A percentile compares a stretch with the other conserved stretches of the same genome.
These are phyloP conservation scores for Aureobasidium sp. DNA, from an alignment of 2,329 filamentous ascomycete species.

Conservation along the genomic window DNA sequence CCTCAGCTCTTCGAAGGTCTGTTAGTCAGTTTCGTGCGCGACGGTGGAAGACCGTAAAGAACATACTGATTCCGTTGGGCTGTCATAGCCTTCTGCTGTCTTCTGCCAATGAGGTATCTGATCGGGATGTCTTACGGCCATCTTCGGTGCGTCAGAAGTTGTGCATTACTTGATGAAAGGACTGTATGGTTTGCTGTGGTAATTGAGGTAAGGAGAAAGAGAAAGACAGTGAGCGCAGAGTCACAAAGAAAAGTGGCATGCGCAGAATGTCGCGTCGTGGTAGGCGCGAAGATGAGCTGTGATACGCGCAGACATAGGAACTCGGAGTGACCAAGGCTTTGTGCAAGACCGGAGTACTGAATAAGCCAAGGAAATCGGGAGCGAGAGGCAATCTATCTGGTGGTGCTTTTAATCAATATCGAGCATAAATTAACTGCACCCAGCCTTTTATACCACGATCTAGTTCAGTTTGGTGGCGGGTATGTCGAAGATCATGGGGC, in stretches of 20 bases:
- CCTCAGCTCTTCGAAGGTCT: neutral
- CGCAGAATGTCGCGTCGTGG: neutral
- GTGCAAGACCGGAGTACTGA: neutral
- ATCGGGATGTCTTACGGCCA: neutral
- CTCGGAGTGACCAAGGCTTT: neutral
- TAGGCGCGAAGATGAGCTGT: neutral
- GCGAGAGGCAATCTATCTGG: neutral
- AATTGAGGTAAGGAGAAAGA: neutral
- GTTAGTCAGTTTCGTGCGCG: neutral
- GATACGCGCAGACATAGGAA: neutral
- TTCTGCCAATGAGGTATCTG: neutral
- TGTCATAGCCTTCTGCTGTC: neutral
- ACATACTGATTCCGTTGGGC: neutral
- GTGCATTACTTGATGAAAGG: neutral
- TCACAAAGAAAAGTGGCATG: neutral
- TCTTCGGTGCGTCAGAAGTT: too few species aligned
- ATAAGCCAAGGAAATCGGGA: neutral
- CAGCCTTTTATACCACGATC: too few species aligned
- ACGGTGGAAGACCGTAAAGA: neutral
- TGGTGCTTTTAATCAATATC: too few species aligned
- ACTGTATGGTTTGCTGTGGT: neutral
- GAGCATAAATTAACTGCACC: too few species aligned
- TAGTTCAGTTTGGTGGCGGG: too few species aligned
- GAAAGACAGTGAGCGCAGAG: neutral
- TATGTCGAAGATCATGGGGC: too few species aligned